phyloP scores from a whole-genome alignment of 805 yeast species.

The Lipomyces kockii region DNA sequence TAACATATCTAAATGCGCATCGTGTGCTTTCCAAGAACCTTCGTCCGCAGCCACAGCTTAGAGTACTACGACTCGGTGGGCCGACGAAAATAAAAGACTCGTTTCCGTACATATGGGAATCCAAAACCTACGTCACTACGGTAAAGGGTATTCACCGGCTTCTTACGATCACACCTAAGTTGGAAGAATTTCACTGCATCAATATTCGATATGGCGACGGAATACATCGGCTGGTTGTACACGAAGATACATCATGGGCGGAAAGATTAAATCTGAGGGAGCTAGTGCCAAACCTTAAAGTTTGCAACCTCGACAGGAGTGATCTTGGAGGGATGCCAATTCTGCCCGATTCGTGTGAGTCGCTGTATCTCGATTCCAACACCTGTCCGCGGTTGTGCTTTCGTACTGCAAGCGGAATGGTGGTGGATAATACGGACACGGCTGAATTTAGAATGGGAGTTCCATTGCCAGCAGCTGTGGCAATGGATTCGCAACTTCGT shows the following conservation, averaged over 20 bases:
- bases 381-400: neutral
- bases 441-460: neutral
- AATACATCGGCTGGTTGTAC: neutral
- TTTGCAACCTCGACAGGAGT: neutral
- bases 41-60: neutral
- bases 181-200: conserved; percentile 2
- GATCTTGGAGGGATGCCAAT: neutral
- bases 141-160: neutral
- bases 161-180: neutral
- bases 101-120: neutral
- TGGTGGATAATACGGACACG: neutral
- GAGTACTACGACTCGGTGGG: neutral
- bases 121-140: neutral
- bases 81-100: neutral
- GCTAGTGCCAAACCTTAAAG: neutral
- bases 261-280: neutral
- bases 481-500: neutral
- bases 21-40: neutral
- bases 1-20: neutral
- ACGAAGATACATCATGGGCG: neutral
- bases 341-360: neutral
- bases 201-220: conserved; percentile 1
- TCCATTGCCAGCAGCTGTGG: neutral
- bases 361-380: neutral
- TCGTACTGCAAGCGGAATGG: neutral